These are phyloP conservation scores for Colletotrichum godetiae DNA, from an alignment of 2,329 filamentous ascomycete genomes.

Conservation along the genomic window DNA sequence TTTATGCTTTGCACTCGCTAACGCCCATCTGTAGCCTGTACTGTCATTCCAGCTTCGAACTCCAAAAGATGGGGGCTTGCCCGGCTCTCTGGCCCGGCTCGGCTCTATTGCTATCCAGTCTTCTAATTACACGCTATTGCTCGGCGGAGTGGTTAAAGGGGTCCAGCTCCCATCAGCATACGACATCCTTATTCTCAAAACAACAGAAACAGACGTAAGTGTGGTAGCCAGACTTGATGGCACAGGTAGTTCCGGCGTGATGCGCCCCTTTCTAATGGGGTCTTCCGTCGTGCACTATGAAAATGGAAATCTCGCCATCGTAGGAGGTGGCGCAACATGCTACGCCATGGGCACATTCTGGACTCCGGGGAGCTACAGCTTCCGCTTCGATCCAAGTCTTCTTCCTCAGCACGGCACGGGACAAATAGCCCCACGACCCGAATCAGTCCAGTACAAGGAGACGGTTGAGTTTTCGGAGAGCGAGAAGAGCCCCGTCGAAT, in stretches of 20 bases:
- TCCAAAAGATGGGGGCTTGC: not conserved
- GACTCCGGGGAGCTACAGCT: constrained; percentile 71
- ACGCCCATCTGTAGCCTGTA: not conserved
- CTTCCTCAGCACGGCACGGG: not conserved
- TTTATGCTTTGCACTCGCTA: not conserved
- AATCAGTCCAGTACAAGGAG: constrained; percentile 1
- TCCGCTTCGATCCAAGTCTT: constrained; percentile 41
- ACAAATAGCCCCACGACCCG: not conserved
- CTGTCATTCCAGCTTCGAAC: constrained; percentile 1
- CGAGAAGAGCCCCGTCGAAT: constrained; percentile 34
- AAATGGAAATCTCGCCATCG: constrained; percentile 65
- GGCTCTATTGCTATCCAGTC: constrained; percentile 52
- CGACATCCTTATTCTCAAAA: constrained; percentile 59
- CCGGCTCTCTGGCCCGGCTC: constrained; percentile 49
- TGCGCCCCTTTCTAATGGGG: constrained; percentile 77
- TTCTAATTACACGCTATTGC: constrained; percentile 44
- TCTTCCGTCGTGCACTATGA: constrained; percentile 64
- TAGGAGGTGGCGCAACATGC: constrained; percentile 87
- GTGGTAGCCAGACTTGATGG: constrained; percentile 56
- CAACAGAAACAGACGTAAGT: constrained; percentile 38
- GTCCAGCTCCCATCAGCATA: constrained; percentile 56
- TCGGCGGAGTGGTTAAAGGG: constrained; percentile 57
- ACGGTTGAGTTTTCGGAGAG: constrained; percentile 27
- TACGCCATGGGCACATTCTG: constrained; percentile 92
- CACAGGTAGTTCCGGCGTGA: constrained; percentile 12